Evolutionary conservation across 352 stramenopile genomes (phyloP).

Genomic region (Pythium phragmiticola): DNA sequence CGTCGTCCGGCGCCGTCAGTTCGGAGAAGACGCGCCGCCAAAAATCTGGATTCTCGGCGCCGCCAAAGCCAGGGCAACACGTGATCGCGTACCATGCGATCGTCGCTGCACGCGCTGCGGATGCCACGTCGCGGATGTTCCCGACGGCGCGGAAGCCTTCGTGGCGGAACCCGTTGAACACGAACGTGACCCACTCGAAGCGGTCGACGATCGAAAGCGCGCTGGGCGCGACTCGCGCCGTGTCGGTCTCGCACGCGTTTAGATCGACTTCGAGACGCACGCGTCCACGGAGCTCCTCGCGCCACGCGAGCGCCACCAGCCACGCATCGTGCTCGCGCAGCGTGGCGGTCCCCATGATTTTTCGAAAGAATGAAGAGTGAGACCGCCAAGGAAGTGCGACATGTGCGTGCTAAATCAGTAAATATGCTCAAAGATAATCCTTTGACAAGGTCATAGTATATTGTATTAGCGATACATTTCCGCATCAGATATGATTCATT

Average conservation of each 20-base stretch:
- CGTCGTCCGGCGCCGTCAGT: not conserved
- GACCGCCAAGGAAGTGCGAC: not conserved
- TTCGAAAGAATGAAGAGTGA: not conserved
- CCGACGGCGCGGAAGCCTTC: constrained; percentile 4
- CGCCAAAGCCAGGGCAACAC: constrained; percentile 17
- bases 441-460: not conserved
- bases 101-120: not conserved
- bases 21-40: constrained; percentile 18
- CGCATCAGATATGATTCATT: not conserved
- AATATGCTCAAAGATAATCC: not conserved
- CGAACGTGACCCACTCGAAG: constrained; percentile 18
- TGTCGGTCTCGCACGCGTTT: constrained; percentile 1
- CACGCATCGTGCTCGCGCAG: constrained; percentile 11
- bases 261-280: constrained; percentile 11
- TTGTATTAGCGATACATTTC: not conserved
- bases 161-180: not conserved
- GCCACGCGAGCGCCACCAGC: constrained; percentile 8
- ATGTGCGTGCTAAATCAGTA: not conserved
- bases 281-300: constrained; percentile 2
- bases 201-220: constrained; percentile 1
- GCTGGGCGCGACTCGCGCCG: not conserved
- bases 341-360: not conserved
- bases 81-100: constrained; percentile 16
- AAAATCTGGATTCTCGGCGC: constrained; percentile 12
- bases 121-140: not conserved